Evolutionary conservation across 306 rosid species (phyloP).

Genomic region (Prinsepia uniflora): DNA sequence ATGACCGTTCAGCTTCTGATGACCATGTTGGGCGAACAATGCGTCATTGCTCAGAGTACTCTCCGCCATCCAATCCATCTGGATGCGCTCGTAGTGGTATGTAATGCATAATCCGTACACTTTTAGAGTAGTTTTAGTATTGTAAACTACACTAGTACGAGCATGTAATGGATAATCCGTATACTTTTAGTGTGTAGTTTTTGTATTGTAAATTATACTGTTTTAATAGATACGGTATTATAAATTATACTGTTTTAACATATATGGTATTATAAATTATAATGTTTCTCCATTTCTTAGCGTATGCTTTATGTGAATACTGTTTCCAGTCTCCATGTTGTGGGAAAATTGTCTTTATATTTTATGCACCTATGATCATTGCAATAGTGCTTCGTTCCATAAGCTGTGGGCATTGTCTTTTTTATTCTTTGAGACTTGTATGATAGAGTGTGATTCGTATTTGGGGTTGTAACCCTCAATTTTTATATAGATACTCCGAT

Average conservation of each 20-base stretch:
- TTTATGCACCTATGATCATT: not conserved
- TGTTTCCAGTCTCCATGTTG: not conserved
- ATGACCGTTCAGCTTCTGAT: slow-evolving; percentile 66
- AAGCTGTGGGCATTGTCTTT: not conserved
- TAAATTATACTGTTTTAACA: not conserved
- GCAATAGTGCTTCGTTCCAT: not conserved
- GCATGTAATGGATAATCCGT: too few species aligned
- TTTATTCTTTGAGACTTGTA: not conserved
- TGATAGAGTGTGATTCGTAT: not conserved
- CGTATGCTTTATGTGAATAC: not conserved
- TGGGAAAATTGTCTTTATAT: not conserved
- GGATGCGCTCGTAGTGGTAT: slow-evolving; percentile 98
- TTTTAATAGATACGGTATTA: not conserved
- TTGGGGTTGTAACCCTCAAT: not conserved
- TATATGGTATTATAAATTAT: not conserved
- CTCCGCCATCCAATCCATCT: slow-evolving; percentile 78
- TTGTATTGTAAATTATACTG: not conserved
- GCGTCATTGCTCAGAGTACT: slow-evolving; percentile 72
- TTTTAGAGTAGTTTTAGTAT: not conserved
- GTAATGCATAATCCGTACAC: slow-evolving; percentile 22
- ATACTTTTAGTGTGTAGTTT: not conserved
- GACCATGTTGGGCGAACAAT: slow-evolving; percentile 58
- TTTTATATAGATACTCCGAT: not conserved
- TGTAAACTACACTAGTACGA: too few species aligned
- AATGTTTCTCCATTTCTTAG: not conserved